A percentile compares a stretch with the other conserved stretches of the same genome.
These are phyloP conservation scores for Podosphaera leucotricha DNA, from an alignment of 2,329 filamentous ascomycete genomes.

Conservation along the genomic window DNA sequence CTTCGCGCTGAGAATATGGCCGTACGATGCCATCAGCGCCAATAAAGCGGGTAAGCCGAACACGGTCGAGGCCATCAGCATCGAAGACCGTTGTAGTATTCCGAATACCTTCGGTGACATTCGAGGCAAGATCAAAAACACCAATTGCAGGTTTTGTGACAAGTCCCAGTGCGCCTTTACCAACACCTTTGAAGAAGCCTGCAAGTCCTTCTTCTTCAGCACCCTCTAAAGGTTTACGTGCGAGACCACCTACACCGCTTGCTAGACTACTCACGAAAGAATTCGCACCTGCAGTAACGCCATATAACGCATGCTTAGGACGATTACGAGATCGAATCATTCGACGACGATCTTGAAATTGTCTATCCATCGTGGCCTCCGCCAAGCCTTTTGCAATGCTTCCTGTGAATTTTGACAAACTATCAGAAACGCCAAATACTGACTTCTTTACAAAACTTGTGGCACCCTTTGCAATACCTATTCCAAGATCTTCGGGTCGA, in stretches of 20 bases:
- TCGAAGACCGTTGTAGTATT: slow-evolving; percentile 99
- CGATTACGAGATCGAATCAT: slow-evolving; percentile 84
- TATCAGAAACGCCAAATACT: slow-evolving; percentile 91
- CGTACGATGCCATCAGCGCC: slow-evolving; percentile 81
- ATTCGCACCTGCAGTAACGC: slow-evolving; percentile 85
- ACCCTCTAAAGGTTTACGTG: slow-evolving; percentile 80
- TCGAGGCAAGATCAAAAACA: slow-evolving; percentile 88
- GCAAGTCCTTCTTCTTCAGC: slow-evolving; percentile 85
- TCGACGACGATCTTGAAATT: slow-evolving; percentile 88
- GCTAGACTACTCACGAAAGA: slow-evolving; percentile 82
- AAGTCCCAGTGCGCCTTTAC: slow-evolving; percentile 82
- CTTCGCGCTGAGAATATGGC: slow-evolving; percentile 83
- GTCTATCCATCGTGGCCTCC: slow-evolving; percentile 88
- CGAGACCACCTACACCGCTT: slow-evolving; percentile 79
- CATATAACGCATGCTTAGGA: slow-evolving; percentile 91
- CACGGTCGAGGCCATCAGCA: slow-evolving; percentile 76
- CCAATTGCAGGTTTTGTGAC: slow-evolving; percentile 94
- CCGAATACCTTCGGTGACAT: slow-evolving; percentile 88
- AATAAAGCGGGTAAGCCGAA: slow-evolving; percentile 82
- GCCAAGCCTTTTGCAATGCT: slow-evolving; percentile 92
- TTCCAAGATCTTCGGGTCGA: slow-evolving; percentile 76
- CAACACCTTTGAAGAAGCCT: slow-evolving; percentile 93
- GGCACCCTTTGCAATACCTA: slow-evolving; percentile 89
- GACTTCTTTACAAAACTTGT: slow-evolving; percentile 97
- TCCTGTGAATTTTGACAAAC: slow-evolving; percentile 91